Percentiles rank a stretch among this genome's conserved stretches.
These are phyloP conservation scores for Grosmannia penicillata DNA, from an alignment of 2,329 filamentous ascomycete genomes.

Conservation along the genomic window DNA sequence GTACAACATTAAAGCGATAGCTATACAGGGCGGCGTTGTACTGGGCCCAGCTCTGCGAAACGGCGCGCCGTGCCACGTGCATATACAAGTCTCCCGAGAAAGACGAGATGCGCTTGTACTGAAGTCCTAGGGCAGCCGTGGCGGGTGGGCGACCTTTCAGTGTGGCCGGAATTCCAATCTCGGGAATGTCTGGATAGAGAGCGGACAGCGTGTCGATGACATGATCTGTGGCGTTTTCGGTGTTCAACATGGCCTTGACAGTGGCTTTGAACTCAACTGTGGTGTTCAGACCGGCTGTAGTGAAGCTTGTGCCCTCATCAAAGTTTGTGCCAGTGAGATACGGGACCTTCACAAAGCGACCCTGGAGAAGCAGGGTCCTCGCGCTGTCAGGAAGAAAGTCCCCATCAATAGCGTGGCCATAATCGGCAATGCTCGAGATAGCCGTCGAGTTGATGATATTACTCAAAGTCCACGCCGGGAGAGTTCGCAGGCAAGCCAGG, in stretches of 20 bases:
- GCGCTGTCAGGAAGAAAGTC: constrained; percentile 18
- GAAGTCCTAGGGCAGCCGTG: not conserved
- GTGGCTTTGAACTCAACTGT: not conserved
- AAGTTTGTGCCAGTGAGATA: constrained; percentile 4
- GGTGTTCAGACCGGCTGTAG: not conserved
- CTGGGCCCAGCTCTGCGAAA: constrained; percentile 25
- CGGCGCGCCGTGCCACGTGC: constrained; percentile 28
- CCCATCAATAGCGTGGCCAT: constrained; percentile 20
- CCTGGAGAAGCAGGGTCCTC: not conserved
- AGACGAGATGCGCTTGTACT: constrained; percentile 18
- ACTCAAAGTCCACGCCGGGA: not conserved
- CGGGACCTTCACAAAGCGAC: constrained; percentile 2
- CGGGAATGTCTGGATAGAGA: constrained; percentile 40
- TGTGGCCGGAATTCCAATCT: constrained; percentile 78
- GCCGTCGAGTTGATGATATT: no score
- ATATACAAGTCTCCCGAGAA: constrained; percentile 34
- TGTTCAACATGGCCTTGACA: not conserved
- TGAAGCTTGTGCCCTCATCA: constrained; percentile 19
- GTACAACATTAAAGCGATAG: constrained; percentile 34
- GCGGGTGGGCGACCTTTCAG: constrained; percentile 52
- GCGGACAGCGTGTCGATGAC: not conserved
- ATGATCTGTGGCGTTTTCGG: not conserved
- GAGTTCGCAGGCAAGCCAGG: constrained; percentile 2
- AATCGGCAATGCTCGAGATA: no score
- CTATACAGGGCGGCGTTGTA: constrained; percentile 24